A percentile compares a stretch with the other conserved stretches of the same genome.
Conservation (phyloP, 805 yeast genomes). For the Saitoella complicata region DNA sequence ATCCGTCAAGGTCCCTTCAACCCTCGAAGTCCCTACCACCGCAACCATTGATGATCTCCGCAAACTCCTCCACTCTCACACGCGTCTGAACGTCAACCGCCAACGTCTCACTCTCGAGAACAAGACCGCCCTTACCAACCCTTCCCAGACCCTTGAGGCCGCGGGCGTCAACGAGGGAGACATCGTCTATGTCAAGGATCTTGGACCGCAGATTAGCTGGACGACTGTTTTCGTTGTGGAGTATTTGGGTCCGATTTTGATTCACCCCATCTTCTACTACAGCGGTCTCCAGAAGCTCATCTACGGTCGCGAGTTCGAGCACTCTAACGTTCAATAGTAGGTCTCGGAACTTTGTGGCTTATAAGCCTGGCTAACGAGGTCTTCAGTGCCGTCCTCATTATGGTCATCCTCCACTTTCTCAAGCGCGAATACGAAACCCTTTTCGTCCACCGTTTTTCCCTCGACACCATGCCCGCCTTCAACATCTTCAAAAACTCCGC, state of each 20-base stretch:
- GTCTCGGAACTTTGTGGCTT: constrained; percentile 20
- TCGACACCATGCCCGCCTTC: constrained; percentile 81
- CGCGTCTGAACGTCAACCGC: too few species aligned
- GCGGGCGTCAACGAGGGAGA: constrained; percentile 28
- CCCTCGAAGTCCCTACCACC: too few species aligned
- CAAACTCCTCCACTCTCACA: too few species aligned
- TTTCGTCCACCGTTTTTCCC: constrained; percentile 70
- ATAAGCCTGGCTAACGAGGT: neutral
- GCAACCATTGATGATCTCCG: too few species aligned
- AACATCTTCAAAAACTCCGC: constrained; percentile 76
- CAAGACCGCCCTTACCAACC: too few species aligned
- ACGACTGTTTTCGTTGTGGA: constrained; percentile 76
- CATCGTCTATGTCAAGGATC: constrained; percentile 56
- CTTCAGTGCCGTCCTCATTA: constrained; percentile 14
- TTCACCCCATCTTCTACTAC: constrained; percentile 56
- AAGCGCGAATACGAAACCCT: constrained; percentile 84
- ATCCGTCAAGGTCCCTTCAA: too few species aligned
- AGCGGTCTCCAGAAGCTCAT: constrained; percentile 18
- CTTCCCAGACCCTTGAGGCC: constrained; percentile 24
- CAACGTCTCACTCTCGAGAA: too few species aligned
- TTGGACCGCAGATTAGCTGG: constrained; percentile 82
- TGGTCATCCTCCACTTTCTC: constrained; percentile 58
- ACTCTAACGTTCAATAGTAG: constrained; percentile 36
- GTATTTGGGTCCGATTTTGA: constrained; percentile 73
- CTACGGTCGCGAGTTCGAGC: constrained; percentile 23